Base-by-base conservation (phyloP, 495 filamentous ascomycete genomes). In the Neurospora africana region DNA sequence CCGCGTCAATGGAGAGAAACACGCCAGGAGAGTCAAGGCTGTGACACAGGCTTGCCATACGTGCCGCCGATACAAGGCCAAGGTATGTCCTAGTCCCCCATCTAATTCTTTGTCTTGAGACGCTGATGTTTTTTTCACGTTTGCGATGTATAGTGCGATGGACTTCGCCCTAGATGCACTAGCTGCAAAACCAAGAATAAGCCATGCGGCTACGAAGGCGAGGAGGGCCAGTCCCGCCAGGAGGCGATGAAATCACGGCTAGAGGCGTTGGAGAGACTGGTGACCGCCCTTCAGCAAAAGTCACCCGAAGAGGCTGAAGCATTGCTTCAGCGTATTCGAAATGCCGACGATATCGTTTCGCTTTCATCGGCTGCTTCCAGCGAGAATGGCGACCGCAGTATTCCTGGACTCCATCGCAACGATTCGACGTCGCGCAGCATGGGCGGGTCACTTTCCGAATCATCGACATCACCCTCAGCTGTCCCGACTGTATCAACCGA, bases 221-320 rank as follows among this genome's bases (percentile, higher is more conserved):
- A 78, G 30, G 77, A 68, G 5, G 77, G 78, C 68, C 78, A 80
- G 53, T 80, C 78, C 8, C 74, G 74, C 35, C 74, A 79, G 17
- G 74, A 73, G 0, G 75, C 76, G 23, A 74, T 74, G 67, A 73
- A 75, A 69, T 43, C 76, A 7, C 74, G 77, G 2, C 53, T 80
- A 3, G 74, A 73, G 33, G 71, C 68, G 5, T 68, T 80, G n/a
- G 77, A 80, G 73, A 74, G 74, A 40, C 38, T 79, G 13, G 40
- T 78, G 9, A 47, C 23, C n/a, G 75, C 72, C 7, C 77, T 80
- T 21, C 74, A 74, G 68, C 40, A 70, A 30, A 73, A 58, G 33
- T 70, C 78, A 5, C 36, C 61, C 23, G 69, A 74, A n/a, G 77
- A 80, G 11, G 78, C 78, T 38, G 71, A 75, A 33, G n/a, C 30